A percentile compares a stretch with the other conserved stretches of the same genome.
Conservation (phyloP, 805 yeast species). For the Saturnispora mendoncae region DNA sequence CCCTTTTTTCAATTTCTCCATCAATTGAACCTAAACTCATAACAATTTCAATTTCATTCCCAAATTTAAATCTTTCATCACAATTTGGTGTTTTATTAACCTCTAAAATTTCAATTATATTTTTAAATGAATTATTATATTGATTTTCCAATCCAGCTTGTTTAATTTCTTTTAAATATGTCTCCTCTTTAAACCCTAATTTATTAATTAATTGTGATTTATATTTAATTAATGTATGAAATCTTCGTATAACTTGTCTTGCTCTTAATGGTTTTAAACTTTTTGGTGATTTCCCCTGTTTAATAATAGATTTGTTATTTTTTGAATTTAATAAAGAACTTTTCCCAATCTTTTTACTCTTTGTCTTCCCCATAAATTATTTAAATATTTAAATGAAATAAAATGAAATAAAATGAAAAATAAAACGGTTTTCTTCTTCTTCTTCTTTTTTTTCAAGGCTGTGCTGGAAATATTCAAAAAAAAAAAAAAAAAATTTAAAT, state of each 20-base stretch:
- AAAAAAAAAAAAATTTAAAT: too few species aligned
- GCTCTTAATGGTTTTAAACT: slow-evolving; percentile 61
- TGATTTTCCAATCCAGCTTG: not conserved
- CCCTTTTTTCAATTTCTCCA: slow-evolving; percentile 51
- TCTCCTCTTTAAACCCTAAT: slow-evolving; percentile 1
- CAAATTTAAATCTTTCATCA: slow-evolving; percentile 5
- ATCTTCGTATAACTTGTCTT: slow-evolving; percentile 66
- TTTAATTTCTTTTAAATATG: slow-evolving; percentile 13
- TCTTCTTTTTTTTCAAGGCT: too few species aligned
- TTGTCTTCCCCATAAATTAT: not conserved
- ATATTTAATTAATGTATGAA: slow-evolving; percentile 61
- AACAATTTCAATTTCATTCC: slow-evolving; percentile 15
- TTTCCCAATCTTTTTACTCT: not conserved
- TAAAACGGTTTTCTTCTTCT: too few species aligned
- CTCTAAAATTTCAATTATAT: slow-evolving; percentile 13
- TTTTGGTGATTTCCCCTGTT: slow-evolving; percentile 25
- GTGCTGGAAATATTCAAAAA: too few species aligned
- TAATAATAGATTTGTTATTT: not conserved
- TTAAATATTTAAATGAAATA: not conserved
- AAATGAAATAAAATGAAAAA: not conserved
- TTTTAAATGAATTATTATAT: slow-evolving; percentile 13
- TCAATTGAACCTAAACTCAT: slow-evolving; percentile 45
- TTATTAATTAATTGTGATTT: slow-evolving; percentile 32
- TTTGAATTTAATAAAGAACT: slow-evolving; percentile 4
- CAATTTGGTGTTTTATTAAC: slow-evolving; percentile 21